phyloP scores from a whole-genome alignment of 257 asterid species.

The Solanum etuberosum region DNA sequence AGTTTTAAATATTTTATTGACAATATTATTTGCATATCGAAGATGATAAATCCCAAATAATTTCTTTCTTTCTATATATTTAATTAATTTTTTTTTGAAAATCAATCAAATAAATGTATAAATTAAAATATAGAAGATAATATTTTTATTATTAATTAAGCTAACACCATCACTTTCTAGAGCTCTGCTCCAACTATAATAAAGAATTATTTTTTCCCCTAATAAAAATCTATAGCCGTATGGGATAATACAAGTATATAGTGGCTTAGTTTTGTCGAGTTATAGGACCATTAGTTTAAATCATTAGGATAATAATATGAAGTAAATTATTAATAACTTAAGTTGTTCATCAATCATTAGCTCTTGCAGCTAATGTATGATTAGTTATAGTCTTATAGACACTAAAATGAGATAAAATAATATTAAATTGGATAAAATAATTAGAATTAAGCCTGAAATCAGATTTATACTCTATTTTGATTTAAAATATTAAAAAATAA shows the following conservation, averaged over 20 bases:
- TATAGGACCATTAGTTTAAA: not conserved
- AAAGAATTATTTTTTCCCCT: rapidly evolving
- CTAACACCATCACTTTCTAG: not conserved
- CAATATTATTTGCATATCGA: no score
- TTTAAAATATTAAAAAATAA: no score
- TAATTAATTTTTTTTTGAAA: no score
- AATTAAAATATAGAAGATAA: no score
- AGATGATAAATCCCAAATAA: no score
- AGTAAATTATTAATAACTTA: no score
- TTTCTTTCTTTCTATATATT: no score
- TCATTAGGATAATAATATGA: not conserved
- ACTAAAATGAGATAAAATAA: not conserved
- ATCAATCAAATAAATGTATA: no score
- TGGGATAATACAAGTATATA: not conserved
- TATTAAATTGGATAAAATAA: no score
- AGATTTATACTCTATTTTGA: not conserved
- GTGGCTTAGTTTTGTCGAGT: not conserved
- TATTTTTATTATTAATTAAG: no score
- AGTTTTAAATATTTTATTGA: no score
- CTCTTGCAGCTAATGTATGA: not conserved
- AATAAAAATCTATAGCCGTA: not conserved
- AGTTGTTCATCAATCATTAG: not conserved
- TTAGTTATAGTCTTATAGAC: not conserved
- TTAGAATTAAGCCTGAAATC: no score
- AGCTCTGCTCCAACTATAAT: not conserved